Conservation (phyloP, 345 rosid species). For the Pistacia atlantica region DNA sequence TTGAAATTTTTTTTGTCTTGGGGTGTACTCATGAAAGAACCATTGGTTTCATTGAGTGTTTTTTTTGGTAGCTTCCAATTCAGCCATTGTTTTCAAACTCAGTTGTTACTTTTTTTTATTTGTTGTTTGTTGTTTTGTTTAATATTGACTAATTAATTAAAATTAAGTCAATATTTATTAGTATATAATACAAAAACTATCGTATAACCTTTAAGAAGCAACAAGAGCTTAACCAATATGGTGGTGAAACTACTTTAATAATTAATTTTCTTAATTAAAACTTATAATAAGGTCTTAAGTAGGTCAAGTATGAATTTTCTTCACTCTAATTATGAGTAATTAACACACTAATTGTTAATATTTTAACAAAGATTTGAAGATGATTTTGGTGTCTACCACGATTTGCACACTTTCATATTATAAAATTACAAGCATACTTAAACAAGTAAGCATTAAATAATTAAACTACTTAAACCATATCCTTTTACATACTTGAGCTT, state of each 20-base stretch:
- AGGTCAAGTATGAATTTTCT: background rate
- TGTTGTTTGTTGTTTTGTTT: background rate
- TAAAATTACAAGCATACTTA: background rate
- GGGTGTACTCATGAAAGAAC: slow-evolving; percentile 33
- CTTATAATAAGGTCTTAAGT: background rate
- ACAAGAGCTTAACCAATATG: background rate
- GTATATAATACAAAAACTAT: background rate
- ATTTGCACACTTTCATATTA: too few species aligned
- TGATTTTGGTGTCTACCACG: slow-evolving; percentile 1
- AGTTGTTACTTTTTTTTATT: slow-evolving; percentile 10
- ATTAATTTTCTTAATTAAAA: too few species aligned
- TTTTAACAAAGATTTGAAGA: background rate
- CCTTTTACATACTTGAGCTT: too few species aligned
- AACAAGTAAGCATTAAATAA: slow-evolving; percentile 8
- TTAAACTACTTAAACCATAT: background rate
- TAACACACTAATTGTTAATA: background rate
- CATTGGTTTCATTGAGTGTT: slow-evolving; percentile 33
- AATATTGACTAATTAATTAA: background rate
- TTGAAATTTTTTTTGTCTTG: slow-evolving; percentile 15
- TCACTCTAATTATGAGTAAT: background rate
- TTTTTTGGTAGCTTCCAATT: slow-evolving; percentile 22
- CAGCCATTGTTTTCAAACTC: slow-evolving; percentile 20
- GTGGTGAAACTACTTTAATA: slow-evolving; percentile 1
- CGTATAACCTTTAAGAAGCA: background rate
- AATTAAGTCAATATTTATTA: too few species aligned